Percentiles rank a stretch among this genome's conserved stretches.
Evolutionary conservation across 768 basidiomycete species (phyloP).

Genomic region (Phylloporus scabripes): DNA sequence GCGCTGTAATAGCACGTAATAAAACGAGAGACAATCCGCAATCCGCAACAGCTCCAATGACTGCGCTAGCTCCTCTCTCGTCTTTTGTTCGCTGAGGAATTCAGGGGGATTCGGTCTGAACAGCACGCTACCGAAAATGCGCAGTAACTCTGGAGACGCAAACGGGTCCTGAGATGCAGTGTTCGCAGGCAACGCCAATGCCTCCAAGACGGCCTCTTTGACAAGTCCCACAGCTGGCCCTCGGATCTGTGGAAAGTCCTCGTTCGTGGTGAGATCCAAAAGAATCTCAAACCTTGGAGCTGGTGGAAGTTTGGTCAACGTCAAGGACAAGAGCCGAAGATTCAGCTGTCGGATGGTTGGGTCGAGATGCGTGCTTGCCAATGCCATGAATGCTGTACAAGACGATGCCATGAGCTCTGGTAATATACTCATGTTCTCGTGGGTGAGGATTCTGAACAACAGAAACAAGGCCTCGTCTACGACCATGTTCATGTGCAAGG

Average conservation of each 20-base stretch:
- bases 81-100: slow-evolving; percentile 36
- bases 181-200: slow-evolving; percentile 29
- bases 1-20: slow-evolving; percentile 57
- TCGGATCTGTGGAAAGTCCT: slow-evolving; percentile 59
- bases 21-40: slow-evolving; percentile 60
- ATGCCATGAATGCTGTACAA: slow-evolving; percentile 43
- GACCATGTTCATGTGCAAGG: slow-evolving; percentile 47
- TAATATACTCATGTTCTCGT: slow-evolving; percentile 24
- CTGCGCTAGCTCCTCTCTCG: slow-evolving; percentile 44
- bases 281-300: slow-evolving; percentile 50
- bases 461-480: slow-evolving; percentile 60
- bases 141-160: slow-evolving; percentile 49
- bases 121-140: slow-evolving; percentile 53
- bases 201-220: slow-evolving; percentile 60
- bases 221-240: slow-evolving; percentile 64
- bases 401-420: slow-evolving; percentile 47
- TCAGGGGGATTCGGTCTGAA: slow-evolving; percentile 54
- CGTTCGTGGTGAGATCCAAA: slow-evolving; percentile 44
- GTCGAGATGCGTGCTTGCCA: slow-evolving; percentile 62
- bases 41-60: slow-evolving; percentile 58
- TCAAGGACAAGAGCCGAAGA: slow-evolving; percentile 53
- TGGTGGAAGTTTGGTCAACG: slow-evolving; percentile 46
- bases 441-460: slow-evolving; percentile 34
- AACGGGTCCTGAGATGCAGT: slow-evolving; percentile 38
- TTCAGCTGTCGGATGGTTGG: slow-evolving; percentile 51